Conservation (phyloP, 2,329 filamentous ascomycete species). For the Diaporthe destruens region DNA sequence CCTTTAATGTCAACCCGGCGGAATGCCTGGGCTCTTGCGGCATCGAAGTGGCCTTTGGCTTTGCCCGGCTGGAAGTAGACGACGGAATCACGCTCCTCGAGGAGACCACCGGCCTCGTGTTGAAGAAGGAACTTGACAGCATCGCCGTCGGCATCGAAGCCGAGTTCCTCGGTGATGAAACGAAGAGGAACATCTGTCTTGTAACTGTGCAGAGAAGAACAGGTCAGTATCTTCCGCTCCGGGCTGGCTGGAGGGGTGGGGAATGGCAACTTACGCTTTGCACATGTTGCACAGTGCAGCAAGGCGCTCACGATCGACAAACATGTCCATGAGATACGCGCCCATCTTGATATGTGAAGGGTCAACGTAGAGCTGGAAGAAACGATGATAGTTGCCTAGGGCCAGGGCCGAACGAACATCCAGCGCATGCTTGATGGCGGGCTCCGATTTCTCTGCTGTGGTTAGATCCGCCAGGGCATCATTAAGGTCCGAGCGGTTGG, state of each 20-base stretch:
- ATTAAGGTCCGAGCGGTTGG: slow-evolving; percentile 98
- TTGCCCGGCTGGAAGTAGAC: slow-evolving; percentile 82
- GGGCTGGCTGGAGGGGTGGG: not conserved
- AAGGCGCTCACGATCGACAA: slow-evolving; percentile 92
- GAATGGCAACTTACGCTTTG: slow-evolving; percentile 81
- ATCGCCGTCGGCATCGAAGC: slow-evolving; percentile 92
- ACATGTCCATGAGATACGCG: slow-evolving; percentile 99
- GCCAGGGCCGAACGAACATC: slow-evolving; percentile 92
- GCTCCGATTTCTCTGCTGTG: slow-evolving; percentile 90
- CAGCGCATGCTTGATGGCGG: slow-evolving; percentile 89
- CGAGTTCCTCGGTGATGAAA: slow-evolving; percentile 95
- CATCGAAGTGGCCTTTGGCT: slow-evolving; percentile 79
- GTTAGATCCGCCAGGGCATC: slow-evolving; percentile 99
- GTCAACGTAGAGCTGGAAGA: slow-evolving; percentile 95
- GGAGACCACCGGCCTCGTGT: slow-evolving; percentile 78
- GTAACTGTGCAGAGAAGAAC: slow-evolving; percentile 71
- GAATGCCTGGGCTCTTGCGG: slow-evolving; percentile 79
- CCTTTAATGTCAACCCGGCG: slow-evolving; percentile 95
- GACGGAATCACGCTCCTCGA: slow-evolving; percentile 81
- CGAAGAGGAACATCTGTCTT: slow-evolving; percentile 90
- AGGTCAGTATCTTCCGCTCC: slow-evolving; percentile 58
- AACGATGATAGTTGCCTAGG: slow-evolving; percentile 95
- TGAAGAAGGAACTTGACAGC: slow-evolving; percentile 92
- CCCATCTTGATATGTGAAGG: slow-evolving; percentile 88
- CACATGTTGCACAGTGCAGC: slow-evolving; percentile 92